These are phyloP conservation scores for Parafenestella ontariensis DNA, from an alignment of 2,329 filamentous ascomycete genomes.

Conservation along the genomic window DNA sequence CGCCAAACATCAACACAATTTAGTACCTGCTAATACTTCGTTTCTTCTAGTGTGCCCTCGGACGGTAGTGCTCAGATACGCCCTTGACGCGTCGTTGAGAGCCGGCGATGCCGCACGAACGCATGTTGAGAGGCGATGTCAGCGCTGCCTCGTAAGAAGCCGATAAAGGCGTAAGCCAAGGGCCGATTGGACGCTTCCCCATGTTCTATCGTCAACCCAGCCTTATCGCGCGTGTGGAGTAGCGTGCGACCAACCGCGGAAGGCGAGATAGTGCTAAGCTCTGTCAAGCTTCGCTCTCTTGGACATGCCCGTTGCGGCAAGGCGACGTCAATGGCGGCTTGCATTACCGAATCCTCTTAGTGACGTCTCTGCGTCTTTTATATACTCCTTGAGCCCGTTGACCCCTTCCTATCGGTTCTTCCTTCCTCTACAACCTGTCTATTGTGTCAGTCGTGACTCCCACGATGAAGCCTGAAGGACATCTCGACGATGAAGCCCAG, in stretches of 20 bases:
- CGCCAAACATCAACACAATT: neutral
- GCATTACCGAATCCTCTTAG: conserved; percentile 1
- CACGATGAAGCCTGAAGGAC: conserved; percentile 30
- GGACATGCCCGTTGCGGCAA: conserved; percentile 14
- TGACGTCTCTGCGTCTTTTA: neutral
- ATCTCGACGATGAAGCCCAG: conserved; percentile 44
- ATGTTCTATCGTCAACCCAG: neutral
- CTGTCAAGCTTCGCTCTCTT: conserved; percentile 19
- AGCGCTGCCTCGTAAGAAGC: neutral
- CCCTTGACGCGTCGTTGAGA: neutral
- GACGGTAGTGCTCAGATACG: conserved; percentile 8
- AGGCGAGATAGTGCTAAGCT: conserved; percentile 10
- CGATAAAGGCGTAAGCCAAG: neutral
- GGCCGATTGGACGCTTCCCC: conserved; percentile 8
- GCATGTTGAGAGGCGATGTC: neutral
- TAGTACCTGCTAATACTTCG: neutral
- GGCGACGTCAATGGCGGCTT: conserved; percentile 13
- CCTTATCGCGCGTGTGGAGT: conserved; percentile 19
- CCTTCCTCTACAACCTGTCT: neutral
- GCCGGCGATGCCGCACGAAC: neutral
- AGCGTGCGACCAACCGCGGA: neutral
- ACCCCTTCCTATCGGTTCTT: neutral
- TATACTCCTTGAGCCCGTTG: neutral
- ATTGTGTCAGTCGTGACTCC: neutral
- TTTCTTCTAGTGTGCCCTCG: too few relatives aligned